These are phyloP conservation scores for Eimeria sp. DNA, from an alignment of 169 alveolate species.

Conservation along the genomic window DNA sequence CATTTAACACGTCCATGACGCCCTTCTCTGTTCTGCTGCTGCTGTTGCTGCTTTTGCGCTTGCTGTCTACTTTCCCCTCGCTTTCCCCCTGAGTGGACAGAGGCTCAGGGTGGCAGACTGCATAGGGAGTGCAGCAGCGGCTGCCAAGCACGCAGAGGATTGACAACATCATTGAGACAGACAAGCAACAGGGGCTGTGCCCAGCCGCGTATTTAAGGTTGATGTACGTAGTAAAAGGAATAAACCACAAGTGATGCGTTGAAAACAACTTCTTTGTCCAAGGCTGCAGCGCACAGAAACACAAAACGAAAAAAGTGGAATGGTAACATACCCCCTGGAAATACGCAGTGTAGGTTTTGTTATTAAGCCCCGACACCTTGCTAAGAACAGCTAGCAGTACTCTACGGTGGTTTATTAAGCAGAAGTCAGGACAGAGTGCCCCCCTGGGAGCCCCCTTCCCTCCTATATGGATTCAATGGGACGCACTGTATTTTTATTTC, in stretches of 20 bases:
- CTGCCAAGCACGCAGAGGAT: constrained; percentile 33
- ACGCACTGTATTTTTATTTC: constrained; percentile 18
- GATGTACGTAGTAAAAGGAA: constrained; percentile 12
- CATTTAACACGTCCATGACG: constrained; percentile 47
- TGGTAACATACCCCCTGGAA: not conserved
- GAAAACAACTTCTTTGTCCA: constrained; percentile 52
- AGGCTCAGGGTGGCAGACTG: constrained; percentile 35
- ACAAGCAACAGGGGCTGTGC: constrained; percentile 52
- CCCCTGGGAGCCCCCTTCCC: not conserved
- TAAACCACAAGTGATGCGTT: constrained; percentile 46
- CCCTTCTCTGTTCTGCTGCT: constrained; percentile 12
- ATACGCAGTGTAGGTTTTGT: no score
- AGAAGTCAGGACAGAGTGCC: not conserved
- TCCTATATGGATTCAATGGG: not conserved
- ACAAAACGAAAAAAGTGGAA: not conserved
- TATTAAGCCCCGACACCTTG: no score
- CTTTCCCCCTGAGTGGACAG: not conserved
- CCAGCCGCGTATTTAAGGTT: constrained; percentile 47
- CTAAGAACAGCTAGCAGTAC: no score
- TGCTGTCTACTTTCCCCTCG: not conserved
- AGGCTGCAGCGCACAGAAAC: constrained; percentile 43
- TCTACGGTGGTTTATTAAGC: not conserved
- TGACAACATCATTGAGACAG: constrained; percentile 13
- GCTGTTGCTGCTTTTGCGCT: not conserved
- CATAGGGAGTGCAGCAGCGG: constrained; percentile 66